Conservation (phyloP, 805 yeast genomes). For the Kregervanrija pseudodelftensis region DNA sequence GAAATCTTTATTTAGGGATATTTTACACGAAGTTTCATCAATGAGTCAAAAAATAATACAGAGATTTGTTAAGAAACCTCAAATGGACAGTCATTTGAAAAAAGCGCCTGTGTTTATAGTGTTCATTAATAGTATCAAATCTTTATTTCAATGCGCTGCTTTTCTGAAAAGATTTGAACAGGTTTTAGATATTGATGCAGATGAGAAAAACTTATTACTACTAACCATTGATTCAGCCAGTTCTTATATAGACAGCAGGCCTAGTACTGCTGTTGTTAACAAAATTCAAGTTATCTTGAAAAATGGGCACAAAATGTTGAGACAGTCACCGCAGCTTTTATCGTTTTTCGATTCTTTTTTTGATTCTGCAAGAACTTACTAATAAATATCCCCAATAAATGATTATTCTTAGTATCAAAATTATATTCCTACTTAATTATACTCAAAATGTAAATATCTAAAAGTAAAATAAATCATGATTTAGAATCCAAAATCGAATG, state of each 20-base stretch:
- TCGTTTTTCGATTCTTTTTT: conserved; percentile 18
- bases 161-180: conserved; percentile 14
- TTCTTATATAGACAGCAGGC: conserved; percentile 1
- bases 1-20: conserved; percentile 14
- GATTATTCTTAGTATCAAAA: neutral
- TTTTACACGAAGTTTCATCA: conserved; percentile 15
- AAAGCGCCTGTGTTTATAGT: conserved; percentile 19
- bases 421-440: too few species aligned
- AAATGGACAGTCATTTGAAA: conserved; percentile 11
- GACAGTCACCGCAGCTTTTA: conserved; percentile 14
- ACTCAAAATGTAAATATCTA: too few species aligned
- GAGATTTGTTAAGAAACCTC: conserved; percentile 13
- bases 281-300: conserved; percentile 11
- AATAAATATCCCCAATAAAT: neutral
- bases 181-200: conserved; percentile 9
- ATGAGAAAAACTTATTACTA: conserved; percentile 4
- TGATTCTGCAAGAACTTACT: conserved; percentile 5
- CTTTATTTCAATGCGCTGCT: conserved; percentile 22
- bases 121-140: conserved; percentile 22
- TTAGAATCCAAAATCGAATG: conserved; percentile 46
- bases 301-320: conserved; percentile 15
- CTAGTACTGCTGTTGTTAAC: conserved; percentile 9
- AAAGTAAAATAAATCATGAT: neutral
- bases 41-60: conserved; percentile 14
- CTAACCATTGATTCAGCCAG: conserved; percentile 6